Conservation (phyloP, 352 stramenopile species). For the Phytophthora crassamura region DNA sequence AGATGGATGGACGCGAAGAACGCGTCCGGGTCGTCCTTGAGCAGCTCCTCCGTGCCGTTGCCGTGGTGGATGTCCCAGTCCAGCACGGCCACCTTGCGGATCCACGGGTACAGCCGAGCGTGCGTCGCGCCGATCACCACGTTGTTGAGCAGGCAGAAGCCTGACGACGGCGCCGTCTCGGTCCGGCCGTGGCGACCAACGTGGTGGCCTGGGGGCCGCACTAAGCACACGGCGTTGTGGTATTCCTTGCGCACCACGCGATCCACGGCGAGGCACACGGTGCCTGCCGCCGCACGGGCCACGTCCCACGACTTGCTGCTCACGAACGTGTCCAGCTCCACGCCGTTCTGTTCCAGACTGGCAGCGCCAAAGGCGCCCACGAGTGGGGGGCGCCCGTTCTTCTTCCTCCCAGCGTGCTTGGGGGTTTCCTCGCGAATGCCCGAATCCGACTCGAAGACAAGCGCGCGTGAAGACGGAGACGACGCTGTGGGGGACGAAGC, state of each 20-base stretch:
- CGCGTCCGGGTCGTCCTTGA: conserved; percentile 79
- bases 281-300: conserved; percentile 77
- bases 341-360: conserved; percentile 65
- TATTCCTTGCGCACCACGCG: conserved; percentile 82
- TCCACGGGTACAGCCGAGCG: conserved; percentile 91
- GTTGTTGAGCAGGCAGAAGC: conserved; percentile 99
- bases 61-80: conserved; percentile 99
- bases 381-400: conserved; percentile 51
- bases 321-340: conserved; percentile 87
- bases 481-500: conserved; percentile 44
- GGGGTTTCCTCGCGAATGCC: conserved; percentile 57
- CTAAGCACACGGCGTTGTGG: conserved; percentile 85
- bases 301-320: conserved; percentile 89
- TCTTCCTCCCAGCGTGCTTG: conserved; percentile 39
- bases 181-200: conserved; percentile 82
- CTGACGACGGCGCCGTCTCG: conserved; percentile 77
- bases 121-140: conserved; percentile 98
- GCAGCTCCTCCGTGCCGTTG: conserved; percentile 97
- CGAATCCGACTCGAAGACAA: conserved; percentile 85
- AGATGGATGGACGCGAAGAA: conserved; percentile 89
- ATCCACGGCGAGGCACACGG: conserved; percentile 83
- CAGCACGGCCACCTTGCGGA: conserved; percentile 95
- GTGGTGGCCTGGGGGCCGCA: conserved; percentile 94
- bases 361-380: conserved; percentile 76
- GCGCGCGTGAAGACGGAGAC: conserved; percentile 45